These are phyloP conservation scores for Hibiscus tridactylites DNA, from an alignment of 345 rosid genomes.

Conservation along the genomic window DNA sequence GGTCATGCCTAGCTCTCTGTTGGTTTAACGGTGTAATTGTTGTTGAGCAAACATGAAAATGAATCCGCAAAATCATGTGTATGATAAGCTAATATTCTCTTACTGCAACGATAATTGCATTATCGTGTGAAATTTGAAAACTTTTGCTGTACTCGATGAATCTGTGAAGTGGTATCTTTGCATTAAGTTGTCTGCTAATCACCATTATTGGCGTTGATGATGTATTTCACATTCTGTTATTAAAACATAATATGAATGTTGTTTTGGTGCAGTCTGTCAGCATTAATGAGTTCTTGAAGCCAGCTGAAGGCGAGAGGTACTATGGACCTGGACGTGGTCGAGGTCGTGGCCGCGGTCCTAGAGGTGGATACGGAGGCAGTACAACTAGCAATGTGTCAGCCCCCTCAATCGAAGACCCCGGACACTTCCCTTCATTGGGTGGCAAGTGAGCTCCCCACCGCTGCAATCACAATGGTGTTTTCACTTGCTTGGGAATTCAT, in stretches of 20 bases:
- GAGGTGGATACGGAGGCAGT: slow-evolving; percentile 44
- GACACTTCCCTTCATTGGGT: slow-evolving; percentile 86
- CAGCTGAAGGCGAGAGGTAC: slow-evolving; percentile 73
- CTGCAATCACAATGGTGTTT: slow-evolving; percentile 6
- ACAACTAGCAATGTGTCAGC: slow-evolving; percentile 34
- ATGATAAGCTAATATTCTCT: neutral
- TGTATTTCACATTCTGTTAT: neutral
- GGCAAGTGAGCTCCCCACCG: slow-evolving; percentile 49
- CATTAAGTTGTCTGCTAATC: neutral
- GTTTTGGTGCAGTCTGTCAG: slow-evolving; percentile 52
- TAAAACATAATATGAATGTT: neutral
- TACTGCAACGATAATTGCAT: neutral
- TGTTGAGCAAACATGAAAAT: neutral
- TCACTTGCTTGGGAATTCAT: slow-evolving; percentile 13
- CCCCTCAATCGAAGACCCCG: slow-evolving; percentile 66
- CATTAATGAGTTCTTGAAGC: slow-evolving; percentile 94
- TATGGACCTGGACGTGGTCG: slow-evolving; percentile 50
- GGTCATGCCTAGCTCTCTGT: neutral
- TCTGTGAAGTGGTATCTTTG: neutral
- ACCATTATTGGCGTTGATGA: neutral
- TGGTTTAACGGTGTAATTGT: neutral
- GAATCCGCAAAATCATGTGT: neutral
- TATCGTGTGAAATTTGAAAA: neutral
- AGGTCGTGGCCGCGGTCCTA: slow-evolving; percentile 61
- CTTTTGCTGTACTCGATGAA: neutral